phyloP scores from a whole-genome alignment of 2,329 filamentous ascomycete species.

The Fusarium sp. region DNA sequence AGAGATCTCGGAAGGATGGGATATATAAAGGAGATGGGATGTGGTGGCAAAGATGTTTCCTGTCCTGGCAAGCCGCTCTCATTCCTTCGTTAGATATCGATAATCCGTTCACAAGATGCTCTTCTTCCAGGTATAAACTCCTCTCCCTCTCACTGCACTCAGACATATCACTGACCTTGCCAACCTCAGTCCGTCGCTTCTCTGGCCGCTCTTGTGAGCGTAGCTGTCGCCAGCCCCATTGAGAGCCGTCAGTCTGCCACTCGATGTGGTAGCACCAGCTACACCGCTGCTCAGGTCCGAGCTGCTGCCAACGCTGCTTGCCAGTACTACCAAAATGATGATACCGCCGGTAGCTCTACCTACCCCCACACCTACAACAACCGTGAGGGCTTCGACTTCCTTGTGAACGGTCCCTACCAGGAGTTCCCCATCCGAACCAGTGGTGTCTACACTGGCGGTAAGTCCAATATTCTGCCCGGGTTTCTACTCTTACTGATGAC shows the following conservation, averaged over 20 bases:
- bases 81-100: neutral
- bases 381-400: conserved; percentile 54
- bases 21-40: neutral
- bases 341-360: conserved; percentile 46
- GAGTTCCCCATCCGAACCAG: conserved; percentile 54
- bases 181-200: conserved; percentile 37
- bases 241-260: conserved; percentile 43
- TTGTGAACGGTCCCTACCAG: conserved; percentile 51
- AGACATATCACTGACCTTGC: neutral
- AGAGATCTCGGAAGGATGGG: neutral
- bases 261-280: conserved; percentile 49
- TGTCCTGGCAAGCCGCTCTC: neutral
- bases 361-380: conserved; percentile 57
- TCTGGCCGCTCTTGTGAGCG: conserved; percentile 46
- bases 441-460: conserved; percentile 54
- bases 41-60: neutral
- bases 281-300: conserved; percentile 46
- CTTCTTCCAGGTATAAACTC: conserved; percentile 33
- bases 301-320: conserved; percentile 48
- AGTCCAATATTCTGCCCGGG: conserved; percentile 15
- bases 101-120: conserved; percentile 32
- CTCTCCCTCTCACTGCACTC: rapidly evolving
- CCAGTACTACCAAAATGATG: conserved; percentile 36
- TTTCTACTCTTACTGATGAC: neutral
- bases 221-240: conserved; percentile 47